Conservation (phyloP, 164 flowering plant genomes). For the Vitis labrusca region DNA sequence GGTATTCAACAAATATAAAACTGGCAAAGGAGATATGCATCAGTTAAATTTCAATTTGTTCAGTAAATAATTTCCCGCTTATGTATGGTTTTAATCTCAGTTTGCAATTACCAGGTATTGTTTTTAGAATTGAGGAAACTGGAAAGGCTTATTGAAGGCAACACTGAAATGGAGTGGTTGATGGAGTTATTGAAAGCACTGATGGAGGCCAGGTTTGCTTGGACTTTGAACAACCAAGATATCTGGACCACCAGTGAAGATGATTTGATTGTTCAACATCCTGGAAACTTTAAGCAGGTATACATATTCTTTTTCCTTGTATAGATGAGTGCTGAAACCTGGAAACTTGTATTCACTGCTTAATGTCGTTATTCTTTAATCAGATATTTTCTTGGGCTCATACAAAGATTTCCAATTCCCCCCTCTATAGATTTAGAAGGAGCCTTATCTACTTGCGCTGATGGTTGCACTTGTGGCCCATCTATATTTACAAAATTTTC, state of each 20-base stretch:
- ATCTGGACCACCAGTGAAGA: slow-evolving; percentile 30
- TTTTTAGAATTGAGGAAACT: slow-evolving; percentile 52
- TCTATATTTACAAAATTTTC: neutral
- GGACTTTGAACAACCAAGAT: slow-evolving; percentile 40
- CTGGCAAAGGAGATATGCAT: neutral
- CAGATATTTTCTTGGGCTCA: neutral
- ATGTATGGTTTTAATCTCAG: neutral
- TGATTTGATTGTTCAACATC: slow-evolving; percentile 14
- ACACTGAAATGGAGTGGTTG: slow-evolving; percentile 42
- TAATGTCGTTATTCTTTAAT: neutral
- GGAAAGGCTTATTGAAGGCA: slow-evolving; percentile 41
- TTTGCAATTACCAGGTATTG: slow-evolving; percentile 41
- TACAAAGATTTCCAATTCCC: neutral
- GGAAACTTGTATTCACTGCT: neutral
- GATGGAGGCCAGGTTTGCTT: slow-evolving; percentile 41
- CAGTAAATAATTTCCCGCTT: neutral
- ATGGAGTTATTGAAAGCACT: slow-evolving; percentile 41
- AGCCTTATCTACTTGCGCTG: neutral
- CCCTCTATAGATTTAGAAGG: too few relatives aligned
- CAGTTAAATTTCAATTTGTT: neutral
- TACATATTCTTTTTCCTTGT: neutral
- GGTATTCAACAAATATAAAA: neutral
- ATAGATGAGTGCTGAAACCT: neutral
- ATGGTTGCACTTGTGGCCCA: neutral
- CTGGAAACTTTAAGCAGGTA: slow-evolving; percentile 46